Conservation (phyloP, 306 rosid species). For the Hippophae rhamnoides region DNA sequence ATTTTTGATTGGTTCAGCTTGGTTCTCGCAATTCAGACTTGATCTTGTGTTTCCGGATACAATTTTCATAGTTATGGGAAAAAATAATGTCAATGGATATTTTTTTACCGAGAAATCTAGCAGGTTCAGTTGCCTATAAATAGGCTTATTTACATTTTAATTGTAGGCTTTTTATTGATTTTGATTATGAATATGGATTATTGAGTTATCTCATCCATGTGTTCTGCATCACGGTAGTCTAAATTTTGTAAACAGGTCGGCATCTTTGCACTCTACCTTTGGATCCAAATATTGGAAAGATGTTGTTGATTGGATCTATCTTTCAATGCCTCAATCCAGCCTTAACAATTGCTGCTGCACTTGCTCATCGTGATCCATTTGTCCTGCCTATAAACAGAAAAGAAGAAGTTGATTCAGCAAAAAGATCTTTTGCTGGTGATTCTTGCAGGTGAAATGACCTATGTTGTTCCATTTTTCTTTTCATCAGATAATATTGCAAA, state of each 20-base stretch:
- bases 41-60: too few relatives aligned
- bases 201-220: too few relatives aligned
- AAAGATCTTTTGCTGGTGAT: constrained; percentile 71
- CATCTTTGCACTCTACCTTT: constrained; percentile 88
- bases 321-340: constrained; percentile 96
- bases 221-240: neutral
- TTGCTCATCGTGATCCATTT: constrained; percentile 91
- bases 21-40: too few relatives aligned
- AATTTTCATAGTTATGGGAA: too few relatives aligned
- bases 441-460: constrained; percentile 66
- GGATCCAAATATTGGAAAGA: constrained; percentile 98
- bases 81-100: too few relatives aligned
- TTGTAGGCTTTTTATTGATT: too few relatives aligned
- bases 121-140: too few relatives aligned
- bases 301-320: constrained; percentile 96
- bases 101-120: too few relatives aligned
- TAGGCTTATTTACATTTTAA: too few relatives aligned
- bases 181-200: too few relatives aligned
- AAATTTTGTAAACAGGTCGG: constrained; percentile 42
- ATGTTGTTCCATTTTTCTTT: too few relatives aligned
- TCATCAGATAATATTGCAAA: neutral
- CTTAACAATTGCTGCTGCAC: constrained; percentile 89
- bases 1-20: too few relatives aligned
- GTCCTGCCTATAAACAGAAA: constrained; percentile 74
- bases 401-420: constrained; percentile 92